Evolutionary conservation across 169 alveolate genomes (phyloP), one percentile per base, ranked within the genome.

Genomic region (Plasmodium malariae): DNA sequence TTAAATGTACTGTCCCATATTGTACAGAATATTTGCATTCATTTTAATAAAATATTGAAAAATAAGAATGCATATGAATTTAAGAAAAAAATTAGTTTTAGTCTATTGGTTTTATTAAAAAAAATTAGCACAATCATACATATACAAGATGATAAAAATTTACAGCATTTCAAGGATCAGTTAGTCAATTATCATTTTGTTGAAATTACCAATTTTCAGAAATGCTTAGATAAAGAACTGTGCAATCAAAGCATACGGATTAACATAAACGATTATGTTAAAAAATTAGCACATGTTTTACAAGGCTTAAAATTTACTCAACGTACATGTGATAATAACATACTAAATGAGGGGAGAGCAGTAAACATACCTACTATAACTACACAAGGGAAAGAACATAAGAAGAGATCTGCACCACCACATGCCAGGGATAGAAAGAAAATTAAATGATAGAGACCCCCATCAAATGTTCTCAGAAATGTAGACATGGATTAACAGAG

Each of bases 41-140:
- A 63, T 55, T 69, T 80, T 2, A 80, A 54, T 26, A 45, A 48
- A 21, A 34, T 63, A 37, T 30, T 80, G 28, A 28, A n/a, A n/a
- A n/a, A 54, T 6, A 80, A 80, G 14, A 63, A 80, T 49, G 67
- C 68, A n/a, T 80, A 80, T 26, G 37, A n/a, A 32, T 80, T 80
- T 49, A 80, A 80, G 37, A 80, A 65, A 32, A 62, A 80, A 37
- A 62, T 65, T 5, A 80, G 37, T n/a, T 14, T 80, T 14, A 80
- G 48, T 49, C 24, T 80, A 19, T 65, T 80, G 40, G 40, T 34
- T 12, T 51, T 80, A 48, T 28, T 80, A 65, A 80, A 80, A 65
- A 45, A 49, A 40, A 65, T 80, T 1, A 12, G 69, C 6, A 7
- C 37, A 9, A 65, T 65, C 6, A 7, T 34, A 36, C 9, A 45